Evolutionary conservation across 495 filamentous ascomycete genomes (phyloP).

Genomic region (Aspergillus ostianus): DNA sequence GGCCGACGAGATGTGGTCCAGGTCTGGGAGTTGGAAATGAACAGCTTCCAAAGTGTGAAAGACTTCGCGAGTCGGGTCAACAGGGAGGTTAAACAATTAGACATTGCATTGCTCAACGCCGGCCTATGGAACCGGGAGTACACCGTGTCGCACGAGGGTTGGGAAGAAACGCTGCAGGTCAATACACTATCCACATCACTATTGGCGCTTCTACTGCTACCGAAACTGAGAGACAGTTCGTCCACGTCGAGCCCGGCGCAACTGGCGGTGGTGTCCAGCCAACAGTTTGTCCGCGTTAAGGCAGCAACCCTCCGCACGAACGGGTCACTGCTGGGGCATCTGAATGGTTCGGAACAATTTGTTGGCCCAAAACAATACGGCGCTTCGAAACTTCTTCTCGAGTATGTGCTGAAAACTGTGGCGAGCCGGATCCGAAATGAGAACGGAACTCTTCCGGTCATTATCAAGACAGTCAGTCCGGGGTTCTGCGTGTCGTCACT

Average conservation of each 20-base stretch:
- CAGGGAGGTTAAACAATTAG: slow-evolving; percentile 34
- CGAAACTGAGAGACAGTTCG: slow-evolving; percentile 36
- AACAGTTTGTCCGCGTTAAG: slow-evolving; percentile 39
- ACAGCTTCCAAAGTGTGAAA: slow-evolving; percentile 47
- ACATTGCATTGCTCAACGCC: slow-evolving; percentile 48
- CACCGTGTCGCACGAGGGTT: slow-evolving; percentile 40
- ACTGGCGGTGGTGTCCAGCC: slow-evolving; percentile 41
- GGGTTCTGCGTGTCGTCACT: slow-evolving; percentile 42
- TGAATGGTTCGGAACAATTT: slow-evolving; percentile 31
- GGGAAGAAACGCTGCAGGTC: slow-evolving; percentile 56
- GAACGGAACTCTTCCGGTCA: slow-evolving; percentile 37
- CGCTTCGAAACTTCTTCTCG: slow-evolving; percentile 48
- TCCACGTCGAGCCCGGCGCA: slow-evolving; percentile 30
- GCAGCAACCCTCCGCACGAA: slow-evolving; percentile 34
- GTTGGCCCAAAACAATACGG: slow-evolving; percentile 41
- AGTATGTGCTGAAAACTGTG: slow-evolving; percentile 42
- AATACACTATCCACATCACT: slow-evolving; percentile 59
- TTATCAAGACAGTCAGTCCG: slow-evolving; percentile 47
- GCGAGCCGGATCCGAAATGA: slow-evolving; percentile 31
- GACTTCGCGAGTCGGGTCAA: slow-evolving; percentile 43
- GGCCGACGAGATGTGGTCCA: slow-evolving; percentile 40
- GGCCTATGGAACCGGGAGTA: slow-evolving; percentile 42
- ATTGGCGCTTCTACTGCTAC: slow-evolving; percentile 55
- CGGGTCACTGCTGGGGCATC: slow-evolving; percentile 29
- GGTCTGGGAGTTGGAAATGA: slow-evolving; percentile 57